A percentile compares a stretch with the other conserved stretches of the same genome.
Conservation (phyloP, 805 yeast species). For the Maudiozyma serrabonitensis region DNA sequence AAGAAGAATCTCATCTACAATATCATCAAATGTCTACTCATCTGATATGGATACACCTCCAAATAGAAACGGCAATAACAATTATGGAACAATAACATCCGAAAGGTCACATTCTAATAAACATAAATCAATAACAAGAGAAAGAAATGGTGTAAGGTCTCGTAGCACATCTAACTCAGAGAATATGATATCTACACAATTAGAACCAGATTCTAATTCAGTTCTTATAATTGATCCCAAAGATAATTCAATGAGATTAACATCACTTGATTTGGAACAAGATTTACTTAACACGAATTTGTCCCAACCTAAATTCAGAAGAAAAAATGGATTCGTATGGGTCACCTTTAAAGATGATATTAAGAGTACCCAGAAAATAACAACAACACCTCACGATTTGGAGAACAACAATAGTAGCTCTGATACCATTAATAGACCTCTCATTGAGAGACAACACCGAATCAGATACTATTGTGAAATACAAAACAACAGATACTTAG, state of each 20-base stretch:
- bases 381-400: background rate
- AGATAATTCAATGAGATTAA: conserved; percentile 16
- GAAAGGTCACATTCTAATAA: background rate
- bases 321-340: conserved; percentile 9
- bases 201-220: conserved; percentile 3
- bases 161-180: background rate
- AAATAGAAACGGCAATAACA: background rate
- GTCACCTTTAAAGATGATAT: background rate
- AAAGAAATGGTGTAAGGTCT: background rate
- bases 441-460: background rate
- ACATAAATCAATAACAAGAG: too few relatives aligned
- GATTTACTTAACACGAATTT: background rate
- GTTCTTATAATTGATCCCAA: conserved; percentile 14
- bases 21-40: conserved; percentile 26
- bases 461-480: conserved; percentile 9
- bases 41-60: conserved; percentile 4
- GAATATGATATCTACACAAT: background rate
- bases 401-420: background rate
- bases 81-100: background rate
- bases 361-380: background rate
- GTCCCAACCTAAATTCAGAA: conserved; percentile 3
- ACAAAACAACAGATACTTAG: background rate
- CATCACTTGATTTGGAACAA: conserved; percentile 9
- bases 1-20: conserved; percentile 28
- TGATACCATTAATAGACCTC: background rate